Percentiles rank a stretch among this genome's conserved stretches.
These are phyloP conservation scores for Chrysoporthe puriensis DNA, from an alignment of 2,329 filamentous ascomycete species.

Conservation along the genomic window DNA sequence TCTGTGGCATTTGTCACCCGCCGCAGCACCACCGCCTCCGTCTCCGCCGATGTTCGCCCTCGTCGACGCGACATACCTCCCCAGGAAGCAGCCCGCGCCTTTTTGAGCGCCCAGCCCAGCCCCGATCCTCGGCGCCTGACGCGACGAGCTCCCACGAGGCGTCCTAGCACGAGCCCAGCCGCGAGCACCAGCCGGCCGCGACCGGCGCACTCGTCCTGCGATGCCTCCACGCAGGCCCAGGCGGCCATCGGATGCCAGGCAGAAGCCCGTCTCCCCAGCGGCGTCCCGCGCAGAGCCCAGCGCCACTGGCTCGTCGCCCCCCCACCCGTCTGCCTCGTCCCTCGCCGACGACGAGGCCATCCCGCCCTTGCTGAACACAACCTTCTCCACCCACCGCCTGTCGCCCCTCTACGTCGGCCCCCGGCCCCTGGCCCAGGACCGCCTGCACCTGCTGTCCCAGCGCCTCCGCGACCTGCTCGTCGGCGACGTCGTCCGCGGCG, in stretches of 20 bases:
- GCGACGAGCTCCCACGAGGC: background rate
- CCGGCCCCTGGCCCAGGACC: constrained; percentile 41
- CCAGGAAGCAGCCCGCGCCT: background rate
- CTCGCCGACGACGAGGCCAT: constrained; percentile 30
- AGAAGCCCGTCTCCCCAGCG: background rate
- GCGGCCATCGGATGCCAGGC: background rate
- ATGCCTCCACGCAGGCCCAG: constrained; percentile 24
- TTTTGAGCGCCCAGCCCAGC: background rate
- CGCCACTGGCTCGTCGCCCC: constrained; percentile 14
- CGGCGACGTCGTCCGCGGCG: constrained; percentile 63
- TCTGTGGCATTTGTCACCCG: background rate
- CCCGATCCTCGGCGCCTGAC: background rate
- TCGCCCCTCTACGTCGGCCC: constrained; percentile 57
- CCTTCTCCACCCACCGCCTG: constrained; percentile 59
- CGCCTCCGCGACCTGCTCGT: constrained; percentile 59
- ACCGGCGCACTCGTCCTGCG: background rate
- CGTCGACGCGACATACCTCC: constrained; percentile 13
- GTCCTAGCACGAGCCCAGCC: too few species aligned
- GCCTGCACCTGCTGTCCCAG: constrained; percentile 49
- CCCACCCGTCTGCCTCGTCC: constrained; percentile 14
- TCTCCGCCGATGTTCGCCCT: background rate
- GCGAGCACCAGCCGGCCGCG: background rate
- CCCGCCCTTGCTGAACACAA: constrained; percentile 59
- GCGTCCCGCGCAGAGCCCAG: background rate
- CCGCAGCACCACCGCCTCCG: background rate